These are phyloP conservation scores for Candida suzukii DNA, from an alignment of 805 yeast genomes.

Conservation along the genomic window DNA sequence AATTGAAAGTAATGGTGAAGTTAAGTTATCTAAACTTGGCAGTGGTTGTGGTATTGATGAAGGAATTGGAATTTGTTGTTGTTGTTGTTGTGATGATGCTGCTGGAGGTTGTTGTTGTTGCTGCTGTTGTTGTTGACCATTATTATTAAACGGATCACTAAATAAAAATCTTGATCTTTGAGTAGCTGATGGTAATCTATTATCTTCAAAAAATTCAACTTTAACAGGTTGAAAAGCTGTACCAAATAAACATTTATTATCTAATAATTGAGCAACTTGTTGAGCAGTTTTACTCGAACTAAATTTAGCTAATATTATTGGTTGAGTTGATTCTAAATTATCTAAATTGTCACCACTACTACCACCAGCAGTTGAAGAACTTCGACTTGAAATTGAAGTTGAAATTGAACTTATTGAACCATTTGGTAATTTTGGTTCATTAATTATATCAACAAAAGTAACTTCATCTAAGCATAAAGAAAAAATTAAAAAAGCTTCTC, in stretches of 20 bases:
- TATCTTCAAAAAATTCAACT: conserved; percentile 34
- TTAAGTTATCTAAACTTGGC: conserved; percentile 25
- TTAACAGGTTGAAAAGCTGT: conserved; percentile 34
- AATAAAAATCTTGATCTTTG: conserved; percentile 66
- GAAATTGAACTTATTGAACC: conserved; percentile 7
- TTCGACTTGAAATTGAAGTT: conserved; percentile 8
- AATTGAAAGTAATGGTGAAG: conserved; percentile 17
- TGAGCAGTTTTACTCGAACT: conserved; percentile 35
- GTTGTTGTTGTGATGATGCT: conserved; percentile 5
- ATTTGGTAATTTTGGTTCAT: conserved; percentile 21
- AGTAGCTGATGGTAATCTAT: conserved; percentile 37
- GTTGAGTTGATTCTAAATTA: conserved; percentile 15
- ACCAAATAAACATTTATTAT: conserved; percentile 41
- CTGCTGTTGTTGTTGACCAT: conserved; percentile 1
- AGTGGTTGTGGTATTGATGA: conserved; percentile 11
- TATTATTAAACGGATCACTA: conserved; percentile 47
- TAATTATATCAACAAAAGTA: conserved; percentile 28
- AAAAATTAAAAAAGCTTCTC: conserved; percentile 65
- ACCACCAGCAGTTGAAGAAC: conserved; percentile 7
- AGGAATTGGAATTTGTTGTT: conserved; percentile 6
- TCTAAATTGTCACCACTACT: conserved; percentile 1
- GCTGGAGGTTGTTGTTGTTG: conserved; percentile 4
- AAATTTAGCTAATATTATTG: conserved; percentile 38
- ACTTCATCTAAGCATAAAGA: conserved; percentile 61
- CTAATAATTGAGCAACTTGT: conserved; percentile 34